Base-by-base conservation (phyloP, 164 flowering plant genomes). In the Berberis vulgaris region DNA sequence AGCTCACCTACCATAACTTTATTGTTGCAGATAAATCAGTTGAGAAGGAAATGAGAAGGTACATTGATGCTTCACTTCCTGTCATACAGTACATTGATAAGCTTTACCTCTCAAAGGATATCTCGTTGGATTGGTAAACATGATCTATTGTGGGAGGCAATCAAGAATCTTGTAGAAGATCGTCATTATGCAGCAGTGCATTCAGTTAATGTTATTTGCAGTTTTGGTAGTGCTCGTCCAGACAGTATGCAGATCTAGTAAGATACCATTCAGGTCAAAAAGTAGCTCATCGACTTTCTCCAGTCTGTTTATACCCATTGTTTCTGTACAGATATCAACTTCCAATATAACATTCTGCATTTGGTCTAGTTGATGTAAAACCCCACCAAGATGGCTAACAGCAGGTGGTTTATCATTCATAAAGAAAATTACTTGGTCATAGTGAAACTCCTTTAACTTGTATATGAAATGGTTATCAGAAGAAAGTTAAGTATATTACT, bases 61-160 rank as follows among this genome's bases (percentile, higher is more conserved):
- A 89, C 66, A 86, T 92, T 7, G 67, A 72, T 26, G 94, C 96
- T 43, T 80, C 86, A 9, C 46, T 57, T 49, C 88, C 89, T 44
- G 75, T 89, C 3, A 84, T 89, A 62, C 63, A 76, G 47, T 85
- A 86, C 76, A 84, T 92, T 44, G 98, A 92, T 65, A 72, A 79
- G 53, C 84, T 92, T 49, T 89, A 81, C 73, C 65, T 71, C 13
- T 70, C 83, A 4, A 83, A 85, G 74, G 72, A 82, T 54, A 88
- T 92, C 67, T 79, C 64, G 66, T 79, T 92, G 80, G 90, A 92
- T 75, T 92, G 98, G 98, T 92, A 80, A 87, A 52, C 59, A 11
- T 52, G 11, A 52, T 52, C 13, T 52, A 1, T 26, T 52, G n/a
- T 52, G 4, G 54, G 54, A 52, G n/a, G 4, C n/a, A 26, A 52